These are phyloP conservation scores for Solanum virginianum DNA, from an alignment of 257 asterid species.

Conservation along the genomic window DNA sequence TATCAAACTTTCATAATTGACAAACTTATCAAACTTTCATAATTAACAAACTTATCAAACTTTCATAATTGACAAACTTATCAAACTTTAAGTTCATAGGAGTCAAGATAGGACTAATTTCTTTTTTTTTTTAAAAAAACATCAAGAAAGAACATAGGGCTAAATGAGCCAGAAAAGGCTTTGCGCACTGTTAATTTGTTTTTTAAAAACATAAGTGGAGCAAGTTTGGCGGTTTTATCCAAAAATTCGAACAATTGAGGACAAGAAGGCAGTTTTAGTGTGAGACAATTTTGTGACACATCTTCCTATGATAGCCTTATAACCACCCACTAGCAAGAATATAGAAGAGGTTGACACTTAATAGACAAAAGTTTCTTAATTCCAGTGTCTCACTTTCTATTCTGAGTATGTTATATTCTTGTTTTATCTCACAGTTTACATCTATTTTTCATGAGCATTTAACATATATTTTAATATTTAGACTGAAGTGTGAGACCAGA, in stretches of 20 bases:
- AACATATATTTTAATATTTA: not conserved
- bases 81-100: no score
- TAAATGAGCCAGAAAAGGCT: not conserved
- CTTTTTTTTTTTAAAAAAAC: no score
- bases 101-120: no score
- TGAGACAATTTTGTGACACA: not conserved
- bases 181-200: not conserved
- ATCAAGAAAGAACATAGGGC: no score
- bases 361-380: not conserved
- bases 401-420: not conserved
- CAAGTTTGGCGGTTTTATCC: not conserved
- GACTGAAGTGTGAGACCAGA: not conserved
- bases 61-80: no score
- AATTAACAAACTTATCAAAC: no score
- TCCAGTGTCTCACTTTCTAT: not conserved
- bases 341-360: not conserved
- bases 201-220: not conserved
- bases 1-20: no score
- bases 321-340: not conserved
- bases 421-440: not conserved
- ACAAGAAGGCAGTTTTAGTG: not conserved
- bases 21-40: no score
- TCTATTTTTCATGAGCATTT: not conserved
- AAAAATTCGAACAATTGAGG: not conserved
- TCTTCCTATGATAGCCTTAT: not conserved